Evolutionary conservation across 495 filamentous ascomycete genomes (phyloP).

Genomic region (Aspergillus nanangensis): DNA sequence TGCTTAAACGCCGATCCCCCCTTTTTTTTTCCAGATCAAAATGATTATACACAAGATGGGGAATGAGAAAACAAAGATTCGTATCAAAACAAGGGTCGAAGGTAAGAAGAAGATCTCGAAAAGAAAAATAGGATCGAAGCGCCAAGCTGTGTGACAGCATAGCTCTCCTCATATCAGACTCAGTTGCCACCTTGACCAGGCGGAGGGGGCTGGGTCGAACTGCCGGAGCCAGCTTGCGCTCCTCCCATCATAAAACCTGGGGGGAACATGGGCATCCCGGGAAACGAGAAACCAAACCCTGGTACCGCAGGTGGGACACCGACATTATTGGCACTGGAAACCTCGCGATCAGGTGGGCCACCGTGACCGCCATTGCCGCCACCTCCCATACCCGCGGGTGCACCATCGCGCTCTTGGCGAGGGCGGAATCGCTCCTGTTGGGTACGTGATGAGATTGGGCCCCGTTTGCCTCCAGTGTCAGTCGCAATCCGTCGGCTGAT

Average conservation of each 20-base stretch:
- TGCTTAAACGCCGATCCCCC: no score
- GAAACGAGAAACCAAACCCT: conserved; percentile 62
- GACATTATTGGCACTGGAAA: conserved; percentile 44
- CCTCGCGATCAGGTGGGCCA: conserved; percentile 27
- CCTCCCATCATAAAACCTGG: conserved; percentile 58
- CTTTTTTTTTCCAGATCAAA: no score
- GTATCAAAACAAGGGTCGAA: neutral
- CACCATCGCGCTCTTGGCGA: conserved; percentile 34
- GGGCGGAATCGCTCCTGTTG: conserved; percentile 41
- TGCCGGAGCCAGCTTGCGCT: conserved; percentile 24
- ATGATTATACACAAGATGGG: no score
- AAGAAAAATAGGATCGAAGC: no score
- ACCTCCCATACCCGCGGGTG: conserved; percentile 13
- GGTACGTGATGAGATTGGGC: conserved; percentile 63
- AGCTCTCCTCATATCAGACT: no score
- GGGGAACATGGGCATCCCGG: conserved; percentile 65
- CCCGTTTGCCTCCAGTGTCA: conserved; percentile 68
- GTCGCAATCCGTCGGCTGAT: conserved; percentile 81
- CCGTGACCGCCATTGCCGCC: conserved; percentile 12
- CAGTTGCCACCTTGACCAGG: conserved; percentile 38
- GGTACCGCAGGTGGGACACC: conserved; percentile 60
- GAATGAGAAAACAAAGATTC: no score
- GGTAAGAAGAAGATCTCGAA: neutral
- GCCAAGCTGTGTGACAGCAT: no score
- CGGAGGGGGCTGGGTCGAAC: conserved; percentile 39